Conservation (phyloP, 2,329 filamentous ascomycete species). For the Graphilbum ipis-grandicollis region DNA sequence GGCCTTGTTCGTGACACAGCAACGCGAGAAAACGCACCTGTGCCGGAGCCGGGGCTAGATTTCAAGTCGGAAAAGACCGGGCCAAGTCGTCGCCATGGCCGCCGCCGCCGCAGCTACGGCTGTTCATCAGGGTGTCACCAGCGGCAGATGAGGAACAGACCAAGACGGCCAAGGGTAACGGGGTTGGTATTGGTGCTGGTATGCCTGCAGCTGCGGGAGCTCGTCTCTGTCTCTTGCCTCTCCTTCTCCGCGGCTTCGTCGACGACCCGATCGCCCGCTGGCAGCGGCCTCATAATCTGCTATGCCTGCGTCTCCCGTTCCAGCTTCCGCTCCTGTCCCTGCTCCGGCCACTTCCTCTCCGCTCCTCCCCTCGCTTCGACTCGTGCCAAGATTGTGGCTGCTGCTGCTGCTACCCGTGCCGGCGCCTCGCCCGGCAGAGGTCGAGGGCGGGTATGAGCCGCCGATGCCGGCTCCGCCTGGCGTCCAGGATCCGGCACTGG, state of each 20-base stretch:
- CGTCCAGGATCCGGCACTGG: constrained; percentile 1
- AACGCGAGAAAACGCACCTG: background rate
- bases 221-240: background rate
- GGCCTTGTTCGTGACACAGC: background rate
- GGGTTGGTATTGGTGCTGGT: background rate
- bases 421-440: background rate
- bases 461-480: background rate
- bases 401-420: background rate
- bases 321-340: background rate
- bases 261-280: too few species aligned
- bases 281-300: too few species aligned
- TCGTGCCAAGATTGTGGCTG: background rate
- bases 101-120: background rate
- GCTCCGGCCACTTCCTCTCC: background rate
- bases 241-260: too few species aligned
- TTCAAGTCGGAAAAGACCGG: background rate
- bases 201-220: background rate
- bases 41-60: background rate
- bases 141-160: background rate
- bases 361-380: background rate
- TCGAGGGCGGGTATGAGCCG: background rate
- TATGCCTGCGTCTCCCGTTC: background rate
- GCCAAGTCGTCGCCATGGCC: background rate
- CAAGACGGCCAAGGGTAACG: too few species aligned
- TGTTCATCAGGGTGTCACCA: background rate